These are phyloP conservation scores for Cyclotella choctawhatcheeana DNA, from an alignment of 108 stramenopile species.

Conservation along the genomic window DNA sequence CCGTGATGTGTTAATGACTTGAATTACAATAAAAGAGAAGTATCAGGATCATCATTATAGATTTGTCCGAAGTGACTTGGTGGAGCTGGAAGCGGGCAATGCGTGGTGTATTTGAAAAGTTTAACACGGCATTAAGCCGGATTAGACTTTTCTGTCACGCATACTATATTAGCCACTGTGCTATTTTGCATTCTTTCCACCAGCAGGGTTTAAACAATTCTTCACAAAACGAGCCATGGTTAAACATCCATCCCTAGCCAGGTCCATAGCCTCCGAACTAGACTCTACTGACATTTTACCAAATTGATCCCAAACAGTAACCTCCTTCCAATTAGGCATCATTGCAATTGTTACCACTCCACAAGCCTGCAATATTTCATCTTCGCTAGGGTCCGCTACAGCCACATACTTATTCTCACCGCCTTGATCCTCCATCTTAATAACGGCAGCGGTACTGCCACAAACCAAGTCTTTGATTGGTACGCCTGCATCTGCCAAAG, in stretches of 20 bases:
- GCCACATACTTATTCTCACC: constrained; percentile 12
- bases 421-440: constrained; percentile 14
- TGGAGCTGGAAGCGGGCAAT: too few relatives aligned
- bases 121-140: too few relatives aligned
- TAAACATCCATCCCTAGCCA: constrained; percentile 80
- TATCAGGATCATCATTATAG: too few relatives aligned
- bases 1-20: too few relatives aligned
- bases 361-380: constrained; percentile 56
- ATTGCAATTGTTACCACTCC: constrained; percentile 71
- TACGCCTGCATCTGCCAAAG: constrained; percentile 77
- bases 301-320: constrained; percentile 79
- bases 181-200: not conserved
- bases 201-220: constrained; percentile 28
- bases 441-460: constrained; percentile 64
- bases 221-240: constrained; percentile 81
- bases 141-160: too few relatives aligned
- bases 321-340: constrained; percentile 83
- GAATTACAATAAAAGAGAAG: too few relatives aligned
- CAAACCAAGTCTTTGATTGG: constrained; percentile 74
- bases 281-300: constrained; percentile 57
- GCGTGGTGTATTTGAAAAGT: too few relatives aligned
- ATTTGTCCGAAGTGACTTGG: too few relatives aligned
- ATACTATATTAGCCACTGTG: not conserved
- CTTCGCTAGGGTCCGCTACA: constrained; percentile 74
- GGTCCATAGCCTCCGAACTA: constrained; percentile 66